Evolutionary conservation across 2,329 filamentous ascomycete genomes (phyloP).

Genomic region (Talaromyces marneffei): DNA sequence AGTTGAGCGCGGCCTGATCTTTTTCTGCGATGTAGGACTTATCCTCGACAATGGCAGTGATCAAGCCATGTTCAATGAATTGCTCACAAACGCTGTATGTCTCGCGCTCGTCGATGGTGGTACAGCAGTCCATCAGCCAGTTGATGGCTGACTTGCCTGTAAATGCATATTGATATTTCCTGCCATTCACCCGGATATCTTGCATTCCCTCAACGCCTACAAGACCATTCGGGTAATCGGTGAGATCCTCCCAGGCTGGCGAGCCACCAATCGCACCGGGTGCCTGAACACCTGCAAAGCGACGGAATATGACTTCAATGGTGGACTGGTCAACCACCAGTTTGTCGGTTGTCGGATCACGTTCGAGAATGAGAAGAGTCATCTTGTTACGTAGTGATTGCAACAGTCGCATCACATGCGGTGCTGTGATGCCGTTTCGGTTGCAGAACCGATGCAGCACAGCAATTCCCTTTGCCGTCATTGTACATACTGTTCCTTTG

Average conservation of each 20-base stretch:
- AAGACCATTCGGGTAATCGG: constrained; percentile 80
- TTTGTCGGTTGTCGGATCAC: constrained; percentile 78
- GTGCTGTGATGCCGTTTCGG: constrained; percentile 89
- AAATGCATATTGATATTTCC: constrained; percentile 75
- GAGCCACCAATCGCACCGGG: constrained; percentile 74
- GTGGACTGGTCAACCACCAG: constrained; percentile 80
- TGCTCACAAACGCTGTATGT: constrained; percentile 75
- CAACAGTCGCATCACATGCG: constrained; percentile 80
- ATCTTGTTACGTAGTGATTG: constrained; percentile 69
- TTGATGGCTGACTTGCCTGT: constrained; percentile 83
- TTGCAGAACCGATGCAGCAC: constrained; percentile 87
- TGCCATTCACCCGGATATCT: constrained; percentile 74
- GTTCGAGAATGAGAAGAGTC: constrained; percentile 83
- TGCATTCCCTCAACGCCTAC: constrained; percentile 88
- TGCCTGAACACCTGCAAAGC: constrained; percentile 76
- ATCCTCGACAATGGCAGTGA: constrained; percentile 66
- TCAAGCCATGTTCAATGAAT: constrained; percentile 79
- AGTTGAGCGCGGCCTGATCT: constrained; percentile 56
- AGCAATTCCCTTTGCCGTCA: constrained; percentile 90
- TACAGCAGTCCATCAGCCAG: constrained; percentile 97
- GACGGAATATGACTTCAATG: constrained; percentile 87
- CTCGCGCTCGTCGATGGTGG: constrained; percentile 84
- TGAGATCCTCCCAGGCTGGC: constrained; percentile 61
- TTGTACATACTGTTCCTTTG: constrained; percentile 88
- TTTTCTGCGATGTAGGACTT: constrained; percentile 57